These are phyloP conservation scores for Vachellia collinsii DNA, from an alignment of 306 rosid species.

Conservation along the genomic window DNA sequence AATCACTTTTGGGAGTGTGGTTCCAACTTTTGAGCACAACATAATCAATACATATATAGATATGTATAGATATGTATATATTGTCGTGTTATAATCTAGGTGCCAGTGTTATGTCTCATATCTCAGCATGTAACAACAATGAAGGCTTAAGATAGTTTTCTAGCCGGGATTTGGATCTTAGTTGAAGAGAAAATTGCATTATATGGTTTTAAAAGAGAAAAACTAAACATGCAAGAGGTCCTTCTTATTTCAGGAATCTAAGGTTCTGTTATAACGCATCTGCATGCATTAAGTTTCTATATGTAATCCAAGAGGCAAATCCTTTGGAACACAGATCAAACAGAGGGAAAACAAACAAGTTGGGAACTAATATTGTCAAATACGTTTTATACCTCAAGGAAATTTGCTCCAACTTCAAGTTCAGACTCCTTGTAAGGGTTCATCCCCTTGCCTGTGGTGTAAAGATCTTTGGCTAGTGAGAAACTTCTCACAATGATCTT, in stretches of 20 bases:
- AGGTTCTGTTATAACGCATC: background rate
- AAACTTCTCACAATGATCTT: slow-evolving; percentile 66
- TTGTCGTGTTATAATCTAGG: background rate
- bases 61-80: too few relatives aligned
- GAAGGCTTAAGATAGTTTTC: background rate
- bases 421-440: slow-evolving; percentile 61
- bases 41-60: too few relatives aligned
- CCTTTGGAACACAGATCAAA: background rate
- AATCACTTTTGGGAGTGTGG: background rate
- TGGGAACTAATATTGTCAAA: background rate
- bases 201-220: background rate
- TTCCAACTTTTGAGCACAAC: too few relatives aligned
- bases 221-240: background rate
- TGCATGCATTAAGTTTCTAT: background rate
- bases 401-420: slow-evolving; percentile 79
- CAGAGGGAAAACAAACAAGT: background rate
- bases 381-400: slow-evolving; percentile 67
- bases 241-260: background rate
- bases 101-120: background rate
- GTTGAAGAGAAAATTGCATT: background rate
- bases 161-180: background rate
- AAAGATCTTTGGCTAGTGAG: slow-evolving; percentile 75
- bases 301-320: background rate
- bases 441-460: slow-evolving; percentile 48
- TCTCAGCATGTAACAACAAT: background rate